These are phyloP conservation scores for Cyclocybe aegerita DNA, from an alignment of 768 basidiomycete genomes.

Conservation along the genomic window DNA sequence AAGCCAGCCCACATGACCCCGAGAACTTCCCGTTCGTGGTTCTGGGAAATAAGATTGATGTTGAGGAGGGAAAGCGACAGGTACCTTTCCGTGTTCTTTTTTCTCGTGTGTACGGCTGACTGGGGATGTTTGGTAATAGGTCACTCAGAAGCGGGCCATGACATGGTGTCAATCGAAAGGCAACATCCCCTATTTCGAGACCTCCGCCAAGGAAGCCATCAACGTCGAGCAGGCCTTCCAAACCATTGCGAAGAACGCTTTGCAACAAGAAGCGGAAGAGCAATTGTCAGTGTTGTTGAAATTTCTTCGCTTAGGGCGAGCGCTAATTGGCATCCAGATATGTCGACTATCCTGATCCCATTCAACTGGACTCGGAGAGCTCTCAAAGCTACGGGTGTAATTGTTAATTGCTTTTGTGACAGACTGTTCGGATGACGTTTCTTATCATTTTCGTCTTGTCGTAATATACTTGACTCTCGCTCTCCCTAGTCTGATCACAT, in stretches of 20 bases:
- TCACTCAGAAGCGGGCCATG: constrained; percentile 99
- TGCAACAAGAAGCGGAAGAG: constrained; percentile 96
- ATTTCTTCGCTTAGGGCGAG: constrained; percentile 1
- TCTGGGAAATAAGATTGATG: constrained; percentile 99
- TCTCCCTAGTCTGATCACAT: constrained; percentile 2
- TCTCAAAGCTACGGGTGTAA: constrained; percentile 91
- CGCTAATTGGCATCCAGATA: constrained; percentile 54
- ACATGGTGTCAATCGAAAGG: constrained; percentile 99
- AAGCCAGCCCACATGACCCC: constrained; percentile 97
- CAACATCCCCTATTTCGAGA: constrained; percentile 99
- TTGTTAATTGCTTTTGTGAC: constrained; percentile 51
- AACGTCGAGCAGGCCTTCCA: constrained; percentile 99
- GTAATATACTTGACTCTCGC: constrained; percentile 7
- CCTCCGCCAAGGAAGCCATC: constrained; percentile 99
- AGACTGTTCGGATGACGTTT: constrained; percentile 1
- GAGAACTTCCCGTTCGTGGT: constrained; percentile 99
- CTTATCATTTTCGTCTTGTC: constrained; percentile 7
- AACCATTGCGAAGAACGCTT: constrained; percentile 98
- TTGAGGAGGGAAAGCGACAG: constrained; percentile 98
- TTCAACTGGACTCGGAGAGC: constrained; percentile 92
- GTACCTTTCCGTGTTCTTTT: constrained; percentile 39
- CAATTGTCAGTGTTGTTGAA: constrained; percentile 60
- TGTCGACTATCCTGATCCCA: constrained; percentile 98
- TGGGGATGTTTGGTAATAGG: constrained; percentile 43
- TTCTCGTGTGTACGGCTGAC: background rate